These are phyloP conservation scores for Chloranthus sessilifolius DNA, from an alignment of 164 flowering plant genomes.

Conservation along the genomic window DNA sequence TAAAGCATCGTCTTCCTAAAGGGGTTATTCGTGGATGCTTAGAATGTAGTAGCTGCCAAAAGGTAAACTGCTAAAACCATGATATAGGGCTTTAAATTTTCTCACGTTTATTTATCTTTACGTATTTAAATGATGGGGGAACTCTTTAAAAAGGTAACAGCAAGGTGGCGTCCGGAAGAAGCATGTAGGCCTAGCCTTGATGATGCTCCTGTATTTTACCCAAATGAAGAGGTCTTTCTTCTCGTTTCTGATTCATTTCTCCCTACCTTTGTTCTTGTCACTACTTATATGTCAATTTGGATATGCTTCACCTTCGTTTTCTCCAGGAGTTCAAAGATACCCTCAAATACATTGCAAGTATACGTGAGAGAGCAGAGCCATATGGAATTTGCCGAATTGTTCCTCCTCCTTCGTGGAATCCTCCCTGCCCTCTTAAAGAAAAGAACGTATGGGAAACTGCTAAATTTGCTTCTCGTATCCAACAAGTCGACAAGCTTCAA, in stretches of 20 bases:
- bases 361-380: conserved; percentile 62
- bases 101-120: neutral
- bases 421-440: conserved; percentile 76
- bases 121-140: conserved; percentile 9
- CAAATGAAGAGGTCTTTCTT: conserved; percentile 76
- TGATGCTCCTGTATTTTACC: conserved; percentile 94
- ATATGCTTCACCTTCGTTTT: conserved; percentile 8
- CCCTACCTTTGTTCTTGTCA: neutral
- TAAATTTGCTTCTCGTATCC: conserved; percentile 69
- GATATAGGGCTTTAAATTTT: neutral
- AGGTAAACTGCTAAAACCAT: no score
- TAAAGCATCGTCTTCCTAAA: conserved; percentile 51
- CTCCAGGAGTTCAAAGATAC: conserved; percentile 84
- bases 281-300: neutral
- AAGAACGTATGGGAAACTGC: conserved; percentile 54
- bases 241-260: neutral
- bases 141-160: conserved; percentile 57
- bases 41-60: conserved; percentile 77
- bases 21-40: conserved; percentile 88
- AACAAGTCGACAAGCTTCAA: conserved; percentile 78
- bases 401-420: conserved; percentile 93
- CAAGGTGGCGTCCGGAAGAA: conserved; percentile 80
- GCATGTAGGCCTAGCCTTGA: conserved; percentile 63
- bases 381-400: conserved; percentile 95
- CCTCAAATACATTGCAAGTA: conserved; percentile 65